Percentiles rank a stretch among this genome's conserved stretches.
phyloP scores from a whole-genome alignment of 1,139 yeast species.

The Candida pseudoviswanathii region DNA sequence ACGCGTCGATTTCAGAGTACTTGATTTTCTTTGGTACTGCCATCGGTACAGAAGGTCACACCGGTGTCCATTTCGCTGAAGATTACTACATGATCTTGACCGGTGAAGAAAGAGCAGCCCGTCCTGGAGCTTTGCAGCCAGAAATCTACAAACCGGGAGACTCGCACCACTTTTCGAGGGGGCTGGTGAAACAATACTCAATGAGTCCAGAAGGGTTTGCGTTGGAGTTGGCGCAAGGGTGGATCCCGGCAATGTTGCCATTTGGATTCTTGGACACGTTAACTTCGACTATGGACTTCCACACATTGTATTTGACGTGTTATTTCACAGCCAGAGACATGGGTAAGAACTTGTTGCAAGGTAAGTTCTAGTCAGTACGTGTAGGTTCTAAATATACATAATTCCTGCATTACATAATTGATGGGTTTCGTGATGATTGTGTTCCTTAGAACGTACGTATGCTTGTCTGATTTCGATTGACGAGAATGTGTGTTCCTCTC shows the following conservation, averaged over 20 bases:
- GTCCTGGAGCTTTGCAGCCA: constrained; percentile 58
- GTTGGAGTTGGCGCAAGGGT: constrained; percentile 94
- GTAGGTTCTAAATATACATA: not conserved
- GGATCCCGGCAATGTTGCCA: constrained; percentile 97
- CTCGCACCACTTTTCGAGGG: constrained; percentile 73
- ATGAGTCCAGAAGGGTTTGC: constrained; percentile 86
- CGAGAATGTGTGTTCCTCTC: too few relatives aligned
- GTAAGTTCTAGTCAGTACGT: constrained; percentile 72
- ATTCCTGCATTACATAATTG: not conserved
- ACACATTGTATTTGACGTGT: constrained; percentile 66
- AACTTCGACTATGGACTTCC: constrained; percentile 79
- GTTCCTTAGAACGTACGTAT: too few relatives aligned
- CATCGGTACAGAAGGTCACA: constrained; percentile 92
- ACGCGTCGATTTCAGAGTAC: constrained; percentile 93
- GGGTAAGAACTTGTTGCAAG: constrained; percentile 62
- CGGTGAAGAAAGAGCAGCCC: constrained; percentile 77
- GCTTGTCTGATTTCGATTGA: too few relatives aligned
- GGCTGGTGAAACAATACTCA: constrained; percentile 75
- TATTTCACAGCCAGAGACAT: constrained; percentile 77
- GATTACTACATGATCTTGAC: constrained; percentile 88
- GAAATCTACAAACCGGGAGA: constrained; percentile 82
- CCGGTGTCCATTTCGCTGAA: constrained; percentile 93
- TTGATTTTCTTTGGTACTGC: constrained; percentile 86
- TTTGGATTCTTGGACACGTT: constrained; percentile 86
- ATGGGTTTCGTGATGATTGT: too few relatives aligned